Percentiles rank a stretch among this genome's conserved stretches.
Conservation (phyloP, 495 filamentous ascomycete species). For the Xylaria telfairii region DNA sequence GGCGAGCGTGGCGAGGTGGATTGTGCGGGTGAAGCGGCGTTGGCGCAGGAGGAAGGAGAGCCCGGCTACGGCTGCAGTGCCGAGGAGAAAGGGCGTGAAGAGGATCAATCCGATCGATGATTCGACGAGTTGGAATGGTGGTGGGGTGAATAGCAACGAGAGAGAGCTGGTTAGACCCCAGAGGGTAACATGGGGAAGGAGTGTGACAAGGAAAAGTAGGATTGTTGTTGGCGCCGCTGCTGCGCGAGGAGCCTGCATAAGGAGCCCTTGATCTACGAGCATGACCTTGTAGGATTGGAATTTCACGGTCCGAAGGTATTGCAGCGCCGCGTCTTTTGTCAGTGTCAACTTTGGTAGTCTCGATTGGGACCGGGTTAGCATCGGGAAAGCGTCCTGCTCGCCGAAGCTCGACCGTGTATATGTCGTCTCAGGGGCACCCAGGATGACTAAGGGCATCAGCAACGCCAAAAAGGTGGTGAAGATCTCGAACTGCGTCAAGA, state of each 20-base stretch:
- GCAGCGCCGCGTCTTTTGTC: constrained; percentile 36
- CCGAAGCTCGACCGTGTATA: constrained; percentile 48
- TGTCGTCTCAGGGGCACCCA: constrained; percentile 56
- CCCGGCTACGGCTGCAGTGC: constrained; percentile 34
- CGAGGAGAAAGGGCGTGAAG: constrained; percentile 48
- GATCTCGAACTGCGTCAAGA: constrained; percentile 53
- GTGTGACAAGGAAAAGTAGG: constrained; percentile 50
- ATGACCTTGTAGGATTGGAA: constrained; percentile 43
- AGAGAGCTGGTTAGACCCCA: constrained; percentile 51
- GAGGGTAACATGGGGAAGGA: constrained; percentile 48
- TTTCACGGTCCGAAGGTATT: constrained; percentile 48
- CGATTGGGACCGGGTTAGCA: constrained; percentile 39
- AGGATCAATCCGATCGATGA: constrained; percentile 50
- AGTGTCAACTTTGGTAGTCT: constrained; percentile 38
- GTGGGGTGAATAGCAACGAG: constrained; percentile 51
- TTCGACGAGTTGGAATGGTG: constrained; percentile 47
- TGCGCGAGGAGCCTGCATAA: constrained; percentile 51
- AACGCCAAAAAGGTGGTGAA: constrained; percentile 54
- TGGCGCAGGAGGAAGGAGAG: constrained; percentile 33
- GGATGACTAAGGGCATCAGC: constrained; percentile 49
- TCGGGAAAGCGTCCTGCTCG: constrained; percentile 34
- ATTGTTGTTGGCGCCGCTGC: constrained; percentile 51
- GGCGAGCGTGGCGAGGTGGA: constrained; percentile 40
- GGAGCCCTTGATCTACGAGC: constrained; percentile 29
- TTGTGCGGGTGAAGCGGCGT: constrained; percentile 33